Evolutionary conservation across 2,329 filamentous ascomycete genomes (phyloP).

Genomic region (Fusarium sp.): DNA sequence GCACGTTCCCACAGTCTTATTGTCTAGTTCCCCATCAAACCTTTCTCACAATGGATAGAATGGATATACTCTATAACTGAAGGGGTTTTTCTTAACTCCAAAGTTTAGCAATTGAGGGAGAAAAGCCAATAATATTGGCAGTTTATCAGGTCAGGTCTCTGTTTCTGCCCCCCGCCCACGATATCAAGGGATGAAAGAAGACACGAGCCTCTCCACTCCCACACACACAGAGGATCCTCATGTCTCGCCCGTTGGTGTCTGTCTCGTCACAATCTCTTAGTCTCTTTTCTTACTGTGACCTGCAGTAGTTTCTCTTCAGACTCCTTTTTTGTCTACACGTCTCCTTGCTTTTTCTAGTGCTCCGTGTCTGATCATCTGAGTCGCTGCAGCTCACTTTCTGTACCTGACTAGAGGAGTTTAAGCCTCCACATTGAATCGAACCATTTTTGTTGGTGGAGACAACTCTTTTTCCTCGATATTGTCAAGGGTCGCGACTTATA

Average conservation of each 20-base stretch:
- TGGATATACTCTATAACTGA: slow-evolving; percentile 6
- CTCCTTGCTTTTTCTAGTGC: slow-evolving; percentile 16
- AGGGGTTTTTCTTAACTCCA: not conserved
- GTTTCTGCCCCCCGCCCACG: slow-evolving; percentile 4
- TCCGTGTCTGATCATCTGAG: slow-evolving; percentile 31
- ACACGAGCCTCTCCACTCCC: not conserved
- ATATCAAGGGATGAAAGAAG: slow-evolving; percentile 26
- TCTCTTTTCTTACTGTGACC: not conserved
- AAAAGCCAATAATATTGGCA: slow-evolving; percentile 35
- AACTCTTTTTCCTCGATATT: not conserved
- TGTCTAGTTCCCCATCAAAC: slow-evolving; percentile 1
- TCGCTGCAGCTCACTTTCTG: slow-evolving; percentile 12
- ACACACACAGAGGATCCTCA: not conserved
- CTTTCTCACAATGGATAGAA: slow-evolving; percentile 15
- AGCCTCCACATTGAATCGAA: not conserved
- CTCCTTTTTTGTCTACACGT: slow-evolving; percentile 1
- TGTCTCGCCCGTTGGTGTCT: slow-evolving; percentile 28
- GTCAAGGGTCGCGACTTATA: slow-evolving; percentile 35
- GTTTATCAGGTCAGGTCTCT: slow-evolving; percentile 27
- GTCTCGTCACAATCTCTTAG: slow-evolving; percentile 31
- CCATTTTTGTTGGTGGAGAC: slow-evolving; percentile 2
- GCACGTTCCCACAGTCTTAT: slow-evolving; percentile 26
- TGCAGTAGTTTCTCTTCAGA: slow-evolving; percentile 23
- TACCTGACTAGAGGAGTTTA: slow-evolving; percentile 21
- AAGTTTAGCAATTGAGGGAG: slow-evolving; percentile 23